Evolutionary conservation across 1,284 basidiomycete species (phyloP).

Genomic region (Phenoliferia sp.): DNA sequence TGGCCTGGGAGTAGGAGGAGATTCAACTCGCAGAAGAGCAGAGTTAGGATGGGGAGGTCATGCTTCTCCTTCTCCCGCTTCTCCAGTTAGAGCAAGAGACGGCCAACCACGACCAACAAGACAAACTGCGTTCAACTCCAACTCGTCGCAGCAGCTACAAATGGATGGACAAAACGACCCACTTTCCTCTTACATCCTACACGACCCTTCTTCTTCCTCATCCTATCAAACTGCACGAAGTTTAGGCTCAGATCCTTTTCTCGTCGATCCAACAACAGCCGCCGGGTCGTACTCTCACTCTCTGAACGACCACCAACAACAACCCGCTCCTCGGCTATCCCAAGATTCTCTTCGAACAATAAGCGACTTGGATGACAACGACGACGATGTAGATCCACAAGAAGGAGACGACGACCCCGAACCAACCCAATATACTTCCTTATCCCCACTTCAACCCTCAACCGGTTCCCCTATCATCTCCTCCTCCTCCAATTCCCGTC

Average conservation of each 20-base stretch:
- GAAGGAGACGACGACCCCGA: too few species aligned
- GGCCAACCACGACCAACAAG: not conserved
- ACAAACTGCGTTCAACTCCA: not conserved
- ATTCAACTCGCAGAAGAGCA: not conserved
- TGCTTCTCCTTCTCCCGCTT: not conserved
- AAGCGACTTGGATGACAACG: too few species aligned
- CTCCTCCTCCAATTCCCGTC: too few species aligned
- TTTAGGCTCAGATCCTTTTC: slow-evolving; percentile 9
- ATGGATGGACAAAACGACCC: too few species aligned
- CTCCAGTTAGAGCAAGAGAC: not conserved
- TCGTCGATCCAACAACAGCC: not conserved
- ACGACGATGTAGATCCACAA: not conserved
- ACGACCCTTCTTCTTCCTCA: not conserved
- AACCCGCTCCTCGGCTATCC: too few species aligned
- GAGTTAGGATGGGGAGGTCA: slow-evolving; percentile 4
- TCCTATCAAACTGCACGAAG: not conserved
- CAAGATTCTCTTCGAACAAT: too few species aligned
- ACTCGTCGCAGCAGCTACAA: not conserved
- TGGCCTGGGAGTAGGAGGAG: not conserved
- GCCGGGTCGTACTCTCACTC: too few species aligned
- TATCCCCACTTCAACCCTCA: not conserved
- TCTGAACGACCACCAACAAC: too few species aligned
- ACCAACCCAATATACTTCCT: too few species aligned
- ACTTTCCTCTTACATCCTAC: too few species aligned
- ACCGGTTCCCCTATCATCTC: not conserved